Base-by-base conservation (phyloP, 2,329 filamentous ascomycete genomes). In the Chalaropsis ovoidea region DNA sequence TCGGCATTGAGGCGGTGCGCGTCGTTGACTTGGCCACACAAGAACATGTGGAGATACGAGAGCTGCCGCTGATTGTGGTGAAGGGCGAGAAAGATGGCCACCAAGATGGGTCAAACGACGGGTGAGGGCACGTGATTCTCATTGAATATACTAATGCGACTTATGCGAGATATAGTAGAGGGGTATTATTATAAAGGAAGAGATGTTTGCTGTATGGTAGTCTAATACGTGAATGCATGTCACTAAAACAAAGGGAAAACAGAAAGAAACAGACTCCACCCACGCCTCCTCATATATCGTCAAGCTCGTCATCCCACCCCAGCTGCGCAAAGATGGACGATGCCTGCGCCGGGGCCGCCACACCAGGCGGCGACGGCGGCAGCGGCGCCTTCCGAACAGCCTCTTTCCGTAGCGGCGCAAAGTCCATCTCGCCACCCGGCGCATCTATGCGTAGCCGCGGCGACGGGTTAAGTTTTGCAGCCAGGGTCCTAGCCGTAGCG, bases 1-100 rank as follows among this genome's bases (percentile, higher is more conserved):
- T 89, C 39, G 80, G 81, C n/a, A 74, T 93, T 2, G 89, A 92
- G 70, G 85, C 86, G 1, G 79, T 93, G 22, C 79, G 88, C 62
- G 82, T 93, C 0, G 79, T 92, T 2, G 89, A 94, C 73, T 73
- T 93, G 67, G 82, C 79, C 24, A 88, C 83, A 42, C 86, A 89
- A 71, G 88, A 92, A 75, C 86, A 88, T 71, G 86, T 89, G 2
- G 88, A 93, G 73, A 85, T 92, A 65, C 81, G 83, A 68, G 87
- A 93, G 68, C 73, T 94, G 69, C 89, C 89, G 0, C 84, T 82
- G 56, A 83, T 90, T 70, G 75, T 90, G 64, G 80, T 86, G 17
- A 75, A 78, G 67, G 47, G 62, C 11, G 42, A 49, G 13, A 52
- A 62, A n/a, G 49, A 58, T 3, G 63, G 45, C n/a, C 15, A 7